phyloP scores from a whole-genome alignment of 2,329 filamentous ascomycete species.

The Coniochaeta sp. region DNA sequence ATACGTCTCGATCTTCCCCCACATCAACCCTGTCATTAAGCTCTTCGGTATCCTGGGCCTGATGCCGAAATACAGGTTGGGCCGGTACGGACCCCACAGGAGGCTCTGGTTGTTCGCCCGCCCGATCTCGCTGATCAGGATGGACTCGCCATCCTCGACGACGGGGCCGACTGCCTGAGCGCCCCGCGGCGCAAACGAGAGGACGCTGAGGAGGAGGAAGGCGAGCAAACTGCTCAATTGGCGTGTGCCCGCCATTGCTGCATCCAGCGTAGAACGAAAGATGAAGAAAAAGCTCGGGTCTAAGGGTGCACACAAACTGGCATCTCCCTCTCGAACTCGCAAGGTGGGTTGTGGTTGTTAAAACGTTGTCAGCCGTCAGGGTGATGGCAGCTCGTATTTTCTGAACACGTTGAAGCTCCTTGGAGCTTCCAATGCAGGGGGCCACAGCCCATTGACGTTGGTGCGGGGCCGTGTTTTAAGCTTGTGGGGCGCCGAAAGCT shows the following conservation, averaged over 20 bases:
- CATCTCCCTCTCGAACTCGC: background rate
- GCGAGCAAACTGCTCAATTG: constrained; percentile 20
- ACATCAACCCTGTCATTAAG: constrained; percentile 76
- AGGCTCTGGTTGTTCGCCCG: constrained; percentile 71
- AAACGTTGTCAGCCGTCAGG: background rate
- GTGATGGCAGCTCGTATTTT: background rate
- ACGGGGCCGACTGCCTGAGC: background rate
- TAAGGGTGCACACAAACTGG: background rate
- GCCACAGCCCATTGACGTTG: background rate
- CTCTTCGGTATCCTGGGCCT: constrained; percentile 76
- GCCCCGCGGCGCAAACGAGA: constrained; percentile 10
- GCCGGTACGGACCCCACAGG: constrained; percentile 92
- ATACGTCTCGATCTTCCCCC: constrained; percentile 79
- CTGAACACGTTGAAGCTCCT: constrained; percentile 1
- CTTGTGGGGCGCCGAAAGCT: background rate
- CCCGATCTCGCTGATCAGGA: constrained; percentile 41
- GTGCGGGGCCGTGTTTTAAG: background rate
- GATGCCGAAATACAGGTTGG: constrained; percentile 91
- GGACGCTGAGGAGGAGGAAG: constrained; percentile 14
- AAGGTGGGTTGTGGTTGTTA: background rate
- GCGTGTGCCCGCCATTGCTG: constrained; percentile 15
- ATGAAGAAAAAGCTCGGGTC: background rate
- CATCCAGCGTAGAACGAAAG: constrained; percentile 1
- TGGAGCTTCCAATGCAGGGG: background rate
- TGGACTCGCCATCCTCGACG: constrained; percentile 21